Percentiles rank a stretch among this genome's conserved stretches.
These are phyloP conservation scores for Ulmus americana DNA, from an alignment of 331 rosid genomes.

Conservation along the genomic window DNA sequence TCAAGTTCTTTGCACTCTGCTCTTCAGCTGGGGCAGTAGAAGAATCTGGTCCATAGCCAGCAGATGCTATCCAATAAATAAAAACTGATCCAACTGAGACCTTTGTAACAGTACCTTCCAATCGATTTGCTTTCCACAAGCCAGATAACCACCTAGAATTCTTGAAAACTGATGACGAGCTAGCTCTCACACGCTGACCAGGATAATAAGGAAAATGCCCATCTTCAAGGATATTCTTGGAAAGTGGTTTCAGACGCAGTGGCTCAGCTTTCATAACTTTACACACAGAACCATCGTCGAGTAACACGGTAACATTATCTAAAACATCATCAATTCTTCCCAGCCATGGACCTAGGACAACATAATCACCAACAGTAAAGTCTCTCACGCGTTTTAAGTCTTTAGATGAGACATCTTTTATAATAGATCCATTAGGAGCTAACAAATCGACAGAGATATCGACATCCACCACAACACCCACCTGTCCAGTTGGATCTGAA, in stretches of 20 bases:
- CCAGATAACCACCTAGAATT: conserved; percentile 95
- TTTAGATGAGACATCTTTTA: conserved; percentile 62
- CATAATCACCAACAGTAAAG: conserved; percentile 87
- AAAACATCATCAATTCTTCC: conserved; percentile 92
- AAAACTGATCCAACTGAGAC: conserved; percentile 89
- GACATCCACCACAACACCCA: conserved; percentile 93
- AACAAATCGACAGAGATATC: conserved; percentile 65
- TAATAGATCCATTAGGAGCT: conserved; percentile 55
- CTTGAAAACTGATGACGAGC: conserved; percentile 88
- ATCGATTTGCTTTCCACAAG: conserved; percentile 85
- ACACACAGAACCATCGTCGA: conserved; percentile 91
- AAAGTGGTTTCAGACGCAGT: conserved; percentile 74
- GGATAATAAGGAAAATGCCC: conserved; percentile 95
- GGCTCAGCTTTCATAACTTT: conserved; percentile 87
- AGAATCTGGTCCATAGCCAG: conserved; percentile 92
- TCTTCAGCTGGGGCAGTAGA: conserved; percentile 90
- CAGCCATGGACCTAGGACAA: conserved; percentile 88
- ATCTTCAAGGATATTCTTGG: conserved; percentile 78
- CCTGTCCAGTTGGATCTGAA: conserved; percentile 85
- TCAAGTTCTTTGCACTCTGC: conserved; percentile 83
- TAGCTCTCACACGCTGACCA: conserved; percentile 90
- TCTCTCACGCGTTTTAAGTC: conserved; percentile 82
- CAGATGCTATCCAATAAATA: conserved; percentile 96
- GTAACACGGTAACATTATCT: conserved; percentile 89
- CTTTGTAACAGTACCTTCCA: conserved; percentile 92